Base-by-base conservation (phyloP, 441 rosid genomes). In the Biscutella laevigata region DNA sequence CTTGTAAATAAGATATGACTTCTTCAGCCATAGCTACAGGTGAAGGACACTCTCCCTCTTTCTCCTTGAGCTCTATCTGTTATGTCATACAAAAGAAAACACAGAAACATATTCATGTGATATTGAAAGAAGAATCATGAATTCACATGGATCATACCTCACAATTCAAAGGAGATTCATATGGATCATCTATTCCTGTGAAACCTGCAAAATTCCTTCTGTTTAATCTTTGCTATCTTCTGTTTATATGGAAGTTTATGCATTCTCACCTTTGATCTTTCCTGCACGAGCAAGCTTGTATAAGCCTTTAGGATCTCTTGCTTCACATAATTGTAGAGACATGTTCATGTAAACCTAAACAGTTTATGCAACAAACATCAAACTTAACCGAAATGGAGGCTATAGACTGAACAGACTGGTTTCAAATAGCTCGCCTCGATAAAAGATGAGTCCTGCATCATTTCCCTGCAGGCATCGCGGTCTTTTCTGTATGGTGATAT, bases 221-320 rank as follows among this genome's bases (percentile, higher is more conserved):
- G n/a, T n/a, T n/a, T n/a, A n/a, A n/a, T n/a, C n/a, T n/a, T n/a
- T 32, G 37, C 14, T 46, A 9, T 53, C 11, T 12, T 61, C 20
- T 51, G 39, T 37, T 46, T 16, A 10, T 13, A 37, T 7, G 47
- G 8, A 61, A 59, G 62, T 35, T 57, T 46, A 4, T 37, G 66
- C 46, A 24, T 41, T 16, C 53, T 61, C 21, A 84, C 95, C 97
- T 75, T 84, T 89, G 55, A 89, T 82, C 73, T 84, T 89, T 61
- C 94, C 94, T 5, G 85, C 85, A 54, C 91, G 88, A 4, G 94
- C 94, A 46, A 86, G 91, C 77, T 82, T 86, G 76, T 86, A 89
- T 42, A 86, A 74, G 15, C 89, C 97, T 77, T 89, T 86, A 3
- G 87, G 71, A 66, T 89, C 97, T 69, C 97, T 78, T 52, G 81